These are phyloP conservation scores for Naematelia aurantialba DNA, from an alignment of 768 basidiomycete species.

Conservation along the genomic window DNA sequence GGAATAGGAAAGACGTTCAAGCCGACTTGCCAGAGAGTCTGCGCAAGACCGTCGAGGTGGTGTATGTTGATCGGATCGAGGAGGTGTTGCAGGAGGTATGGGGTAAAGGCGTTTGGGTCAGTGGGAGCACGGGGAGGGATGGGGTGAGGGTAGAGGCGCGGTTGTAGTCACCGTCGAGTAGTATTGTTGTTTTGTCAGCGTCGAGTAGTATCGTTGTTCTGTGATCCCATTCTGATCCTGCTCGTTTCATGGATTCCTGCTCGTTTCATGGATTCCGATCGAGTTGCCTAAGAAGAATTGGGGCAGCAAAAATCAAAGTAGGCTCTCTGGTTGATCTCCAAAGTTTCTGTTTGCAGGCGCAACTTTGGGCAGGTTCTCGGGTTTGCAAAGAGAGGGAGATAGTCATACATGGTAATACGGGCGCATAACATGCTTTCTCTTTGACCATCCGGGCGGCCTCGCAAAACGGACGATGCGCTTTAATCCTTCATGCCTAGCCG, in stretches of 20 bases:
- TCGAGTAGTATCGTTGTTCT: too few relatives aligned
- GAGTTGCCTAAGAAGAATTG: too few relatives aligned
- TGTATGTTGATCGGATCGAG: slow-evolving; percentile 71
- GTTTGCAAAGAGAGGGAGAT: too few relatives aligned
- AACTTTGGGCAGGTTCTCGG: too few relatives aligned
- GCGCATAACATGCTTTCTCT: not conserved
- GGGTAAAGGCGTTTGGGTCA: slow-evolving; percentile 22
- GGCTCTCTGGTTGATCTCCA: too few relatives aligned
- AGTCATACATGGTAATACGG: not conserved
- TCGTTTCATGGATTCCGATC: too few relatives aligned
- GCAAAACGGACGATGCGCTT: too few relatives aligned
- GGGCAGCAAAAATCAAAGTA: too few relatives aligned
- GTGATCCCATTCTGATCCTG: too few relatives aligned
- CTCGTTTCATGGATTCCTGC: too few relatives aligned
- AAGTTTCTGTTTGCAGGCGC: too few relatives aligned
- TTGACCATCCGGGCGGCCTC: not conserved
- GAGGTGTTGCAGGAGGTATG: slow-evolving; percentile 72
- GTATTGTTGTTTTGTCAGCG: not conserved
- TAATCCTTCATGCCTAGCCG: slow-evolving; percentile 51
- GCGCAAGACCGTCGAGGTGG: slow-evolving; percentile 70
- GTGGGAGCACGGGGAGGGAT: not conserved
- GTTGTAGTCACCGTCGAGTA: slow-evolving; percentile 9
- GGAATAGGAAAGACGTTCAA: slow-evolving; percentile 81
- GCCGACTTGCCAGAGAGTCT: slow-evolving; percentile 70
- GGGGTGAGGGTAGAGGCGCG: slow-evolving; percentile 20